A percentile compares a stretch with the other conserved stretches of the same genome.
These are phyloP conservation scores for Boletus mariae DNA, from an alignment of 1,284 basidiomycete species.

Conservation along the genomic window DNA sequence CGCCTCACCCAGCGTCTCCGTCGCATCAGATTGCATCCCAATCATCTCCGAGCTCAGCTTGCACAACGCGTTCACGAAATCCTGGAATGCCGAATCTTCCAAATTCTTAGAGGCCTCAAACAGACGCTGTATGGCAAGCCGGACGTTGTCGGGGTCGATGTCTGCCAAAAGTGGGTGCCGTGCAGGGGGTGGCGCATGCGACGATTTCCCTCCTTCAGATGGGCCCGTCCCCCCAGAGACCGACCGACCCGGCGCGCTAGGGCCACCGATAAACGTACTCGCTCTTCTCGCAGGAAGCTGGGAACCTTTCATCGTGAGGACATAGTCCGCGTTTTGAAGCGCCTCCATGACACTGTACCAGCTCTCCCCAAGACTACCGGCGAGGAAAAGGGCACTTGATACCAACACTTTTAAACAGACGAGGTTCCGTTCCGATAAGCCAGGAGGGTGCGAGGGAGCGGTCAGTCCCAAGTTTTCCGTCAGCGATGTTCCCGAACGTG, in stretches of 20 bases:
- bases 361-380: constrained; percentile 78
- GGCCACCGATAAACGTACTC: constrained; percentile 35
- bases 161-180: constrained; percentile 68
- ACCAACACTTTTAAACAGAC: constrained; percentile 86
- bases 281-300: constrained; percentile 30
- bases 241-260: constrained; percentile 34
- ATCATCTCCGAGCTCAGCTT: constrained; percentile 87
- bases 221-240: constrained; percentile 32
- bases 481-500: constrained; percentile 57
- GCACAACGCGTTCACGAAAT: constrained; percentile 82
- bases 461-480: constrained; percentile 70
- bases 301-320: constrained; percentile 61
- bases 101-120: constrained; percentile 84
- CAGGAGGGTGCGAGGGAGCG: constrained; percentile 55
- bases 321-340: constrained; percentile 90
- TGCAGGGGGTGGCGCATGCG: constrained; percentile 15
- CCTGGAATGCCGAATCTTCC: constrained; percentile 78
- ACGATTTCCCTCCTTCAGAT: constrained; percentile 21
- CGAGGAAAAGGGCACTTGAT: constrained; percentile 76
- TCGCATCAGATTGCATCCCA: constrained; percentile 63
- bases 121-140: constrained; percentile 69
- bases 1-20: constrained; percentile 30
- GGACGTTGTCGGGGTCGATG: constrained; percentile 71
- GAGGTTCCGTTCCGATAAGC: constrained; percentile 84
- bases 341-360: constrained; percentile 93